Base-by-base conservation (phyloP, 768 basidiomycete genomes). In the Suillus placidus region DNA sequence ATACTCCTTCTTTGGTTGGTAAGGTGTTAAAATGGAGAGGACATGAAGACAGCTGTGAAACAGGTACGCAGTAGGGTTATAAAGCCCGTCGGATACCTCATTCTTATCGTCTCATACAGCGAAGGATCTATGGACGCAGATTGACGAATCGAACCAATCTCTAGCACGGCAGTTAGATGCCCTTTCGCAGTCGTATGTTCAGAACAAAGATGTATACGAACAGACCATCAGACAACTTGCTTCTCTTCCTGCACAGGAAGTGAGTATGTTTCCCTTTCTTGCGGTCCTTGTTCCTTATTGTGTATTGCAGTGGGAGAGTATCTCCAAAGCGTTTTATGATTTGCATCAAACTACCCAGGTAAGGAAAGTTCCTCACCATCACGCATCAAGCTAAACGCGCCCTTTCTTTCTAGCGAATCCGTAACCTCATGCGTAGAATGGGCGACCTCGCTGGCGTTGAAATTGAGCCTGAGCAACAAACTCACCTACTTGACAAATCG, bases 1-100 rank as follows among this genome's bases (percentile, higher is more conserved):
- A 98, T 72, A 98, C 97, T 2, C 97, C 97, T 2, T 93, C 93
- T 49, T 87, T 99, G 49, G 95, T 96, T 13, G 88, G 93, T 37
- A 90, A 93, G 76, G 97, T 99, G 4, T 79, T 97, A 68, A 88
- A 88, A 71, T 99, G 97, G 97, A 58, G 57, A 58, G 57, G 16
- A 2, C 86, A 93, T 51, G 85, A 87, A 71, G 85, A 88, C 51
- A 82, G 90, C 54, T 76, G 80, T 16, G 80, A 78, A 38, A 80
- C 86, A 75, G 89, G 93, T 87, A 68, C 62, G 2, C 32, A 30
- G 56, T 58, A 64, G 34, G 45, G 37, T 40, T 62, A 52, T 40
- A 42, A 9, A n/a, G 18, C 54, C 34, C 3, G 20, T 30, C 38
- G 18, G 34, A 18, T 18, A 7, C 32, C n/a, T 66, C 32, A 65